A percentile compares a stretch with the other conserved stretches of the same genome.
These are phyloP conservation scores for Pseudozyma sp. DNA, from an alignment of 1,284 basidiomycete genomes.

Conservation along the genomic window DNA sequence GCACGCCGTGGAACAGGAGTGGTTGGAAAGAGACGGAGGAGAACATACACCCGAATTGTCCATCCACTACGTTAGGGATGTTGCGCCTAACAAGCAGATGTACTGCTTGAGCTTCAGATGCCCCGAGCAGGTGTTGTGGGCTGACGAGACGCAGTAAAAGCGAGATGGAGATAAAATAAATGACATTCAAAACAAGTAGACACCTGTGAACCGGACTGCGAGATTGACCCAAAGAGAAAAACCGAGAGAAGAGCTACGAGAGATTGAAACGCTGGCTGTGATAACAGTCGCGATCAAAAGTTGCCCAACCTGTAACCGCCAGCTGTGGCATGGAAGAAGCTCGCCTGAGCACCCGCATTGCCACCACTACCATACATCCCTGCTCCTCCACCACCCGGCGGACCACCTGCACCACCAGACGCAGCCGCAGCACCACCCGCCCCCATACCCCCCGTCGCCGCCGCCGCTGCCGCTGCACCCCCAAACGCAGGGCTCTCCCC, in stretches of 20 bases:
- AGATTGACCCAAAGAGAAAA: background rate
- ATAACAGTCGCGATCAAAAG: conserved; percentile 6
- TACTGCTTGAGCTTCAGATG: conserved; percentile 94
- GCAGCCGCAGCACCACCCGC: background rate
- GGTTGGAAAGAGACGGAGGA: conserved; percentile 7
- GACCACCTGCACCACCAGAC: no score
- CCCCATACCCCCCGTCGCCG: conserved; percentile 1
- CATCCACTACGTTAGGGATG: conserved; percentile 86
- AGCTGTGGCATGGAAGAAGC: conserved; percentile 24
- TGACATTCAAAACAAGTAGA: background rate
- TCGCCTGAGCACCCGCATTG: conserved; percentile 12
- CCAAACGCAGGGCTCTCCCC: no score
- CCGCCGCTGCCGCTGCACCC: background rate
- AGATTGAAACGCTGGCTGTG: background rate
- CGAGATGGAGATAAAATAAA: background rate
- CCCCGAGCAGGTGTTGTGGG: conserved; percentile 71
- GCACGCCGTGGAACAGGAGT: conserved; percentile 2
- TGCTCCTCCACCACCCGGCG: background rate
- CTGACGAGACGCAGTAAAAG: background rate
- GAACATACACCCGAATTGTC: conserved; percentile 53
- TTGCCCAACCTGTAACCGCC: conserved; percentile 37
- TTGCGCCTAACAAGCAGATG: conserved; percentile 98
- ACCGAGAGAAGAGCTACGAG: no score
- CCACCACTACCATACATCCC: background rate
- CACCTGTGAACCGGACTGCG: no score